Percentiles rank a stretch among this genome's conserved stretches.
phyloP scores from a whole-genome alignment of 441 rosid genomes.

The Brassica balearica region DNA sequence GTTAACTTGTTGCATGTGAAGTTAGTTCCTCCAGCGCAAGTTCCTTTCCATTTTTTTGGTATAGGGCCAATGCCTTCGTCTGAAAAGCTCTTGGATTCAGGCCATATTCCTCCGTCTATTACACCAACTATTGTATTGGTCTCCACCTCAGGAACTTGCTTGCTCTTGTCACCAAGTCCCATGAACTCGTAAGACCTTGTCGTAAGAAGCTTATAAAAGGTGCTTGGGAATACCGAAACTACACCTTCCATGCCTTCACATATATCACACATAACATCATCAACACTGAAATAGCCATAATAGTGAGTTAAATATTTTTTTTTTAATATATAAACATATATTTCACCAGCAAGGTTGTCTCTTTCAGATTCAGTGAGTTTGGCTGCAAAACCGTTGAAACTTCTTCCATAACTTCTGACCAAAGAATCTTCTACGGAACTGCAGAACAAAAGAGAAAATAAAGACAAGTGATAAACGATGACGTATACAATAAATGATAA shows the following conservation, averaged over 20 bases:
- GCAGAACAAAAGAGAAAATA: neutral
- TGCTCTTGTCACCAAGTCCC: slow-evolving; percentile 39
- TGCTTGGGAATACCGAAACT: slow-evolving; percentile 38
- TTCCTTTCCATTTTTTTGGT: slow-evolving; percentile 71
- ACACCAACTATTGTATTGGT: slow-evolving; percentile 54
- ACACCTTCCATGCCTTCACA: slow-evolving; percentile 45
- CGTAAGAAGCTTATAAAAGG: slow-evolving; percentile 32
- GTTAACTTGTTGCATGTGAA: slow-evolving; percentile 61
- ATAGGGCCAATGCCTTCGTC: slow-evolving; percentile 53
- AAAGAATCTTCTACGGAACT: slow-evolving; percentile 51
- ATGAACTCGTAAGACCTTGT: slow-evolving; percentile 47
- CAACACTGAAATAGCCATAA: neutral
- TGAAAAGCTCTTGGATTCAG: slow-evolving; percentile 59
- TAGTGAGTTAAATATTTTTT: neutral
- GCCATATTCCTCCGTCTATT: slow-evolving; percentile 72
- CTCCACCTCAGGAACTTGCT: slow-evolving; percentile 23
- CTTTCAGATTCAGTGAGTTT: slow-evolving; percentile 46
- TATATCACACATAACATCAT: neutral
- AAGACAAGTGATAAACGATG: neutral
- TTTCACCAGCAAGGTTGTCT: slow-evolving; percentile 23
- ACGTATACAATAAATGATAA: neutral
- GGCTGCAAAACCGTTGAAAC: slow-evolving; percentile 53
- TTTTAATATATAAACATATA: neutral
- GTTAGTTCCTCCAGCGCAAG: slow-evolving; percentile 51
- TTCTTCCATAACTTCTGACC: slow-evolving; percentile 54